Conservation (phyloP, 371 early-diverging fungal species). For the Mortierella sp. region DNA sequence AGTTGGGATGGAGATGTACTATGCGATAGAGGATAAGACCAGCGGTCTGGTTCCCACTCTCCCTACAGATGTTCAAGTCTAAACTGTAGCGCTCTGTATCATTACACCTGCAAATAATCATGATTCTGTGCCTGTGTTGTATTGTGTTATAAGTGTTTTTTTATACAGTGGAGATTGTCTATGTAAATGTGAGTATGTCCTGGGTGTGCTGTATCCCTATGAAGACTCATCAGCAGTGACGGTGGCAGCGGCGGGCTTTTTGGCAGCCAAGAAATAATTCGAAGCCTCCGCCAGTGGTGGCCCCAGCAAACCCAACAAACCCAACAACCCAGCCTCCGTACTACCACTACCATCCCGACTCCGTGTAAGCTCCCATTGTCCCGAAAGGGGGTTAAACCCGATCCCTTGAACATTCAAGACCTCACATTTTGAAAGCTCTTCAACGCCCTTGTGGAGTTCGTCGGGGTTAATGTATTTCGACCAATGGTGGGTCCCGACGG, state of each 20-base stretch:
- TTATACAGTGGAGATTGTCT: neutral
- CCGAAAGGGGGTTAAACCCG: constrained; percentile 55
- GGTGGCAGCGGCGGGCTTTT: constrained; percentile 10
- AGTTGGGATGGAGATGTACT: constrained; percentile 53
- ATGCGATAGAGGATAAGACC: constrained; percentile 16
- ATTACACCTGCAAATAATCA: neutral
- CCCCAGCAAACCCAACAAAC: constrained; percentile 23
- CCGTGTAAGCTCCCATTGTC: constrained; percentile 55
- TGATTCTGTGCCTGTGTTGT: neutral
- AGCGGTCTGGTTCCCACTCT: neutral
- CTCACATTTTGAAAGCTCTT: constrained; percentile 33
- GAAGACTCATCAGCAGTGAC: neutral
- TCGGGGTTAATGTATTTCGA: constrained; percentile 84
- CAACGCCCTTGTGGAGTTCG: constrained; percentile 62
- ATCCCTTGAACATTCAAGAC: constrained; percentile 57
- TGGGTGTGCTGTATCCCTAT: neutral
- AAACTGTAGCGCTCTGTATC: neutral
- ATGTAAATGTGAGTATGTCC: neutral
- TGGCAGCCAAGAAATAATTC: constrained; percentile 50
- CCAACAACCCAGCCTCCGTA: constrained; percentile 10
- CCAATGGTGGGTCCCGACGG: constrained; percentile 91
- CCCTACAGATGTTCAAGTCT: neutral
- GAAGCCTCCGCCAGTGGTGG: constrained; percentile 25
- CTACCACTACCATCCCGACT: constrained; percentile 15
- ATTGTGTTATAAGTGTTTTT: neutral